Base-by-base conservation (phyloP, 1,139 yeast genomes). In the Yamadazyma pseudoaaseri region DNA sequence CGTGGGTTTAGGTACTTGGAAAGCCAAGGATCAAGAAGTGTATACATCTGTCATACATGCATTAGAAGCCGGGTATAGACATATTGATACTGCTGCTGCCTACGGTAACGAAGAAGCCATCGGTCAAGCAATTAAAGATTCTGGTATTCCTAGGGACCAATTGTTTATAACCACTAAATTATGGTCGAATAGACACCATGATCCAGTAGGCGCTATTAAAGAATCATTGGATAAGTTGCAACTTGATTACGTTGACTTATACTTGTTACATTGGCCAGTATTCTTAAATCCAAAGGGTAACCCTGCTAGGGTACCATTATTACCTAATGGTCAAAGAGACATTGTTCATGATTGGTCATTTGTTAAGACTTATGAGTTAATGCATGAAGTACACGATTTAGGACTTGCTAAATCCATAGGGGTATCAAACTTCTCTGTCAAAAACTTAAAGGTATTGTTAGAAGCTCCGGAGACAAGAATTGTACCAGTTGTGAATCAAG, bases 401-500 rank as follows among this genome's bases (percentile, higher is more conserved):
- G 51, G 51, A 5, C 49, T 47, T 30, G 49, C 66, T 34, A 57
- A 52, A 36, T 56, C 69, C 6, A 74, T 81, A 34, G 89, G 89
- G 15, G 86, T 82, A 11, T 80, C 86, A 1, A 81, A 80, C 49
- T 81, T 73, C 49, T 86, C 86, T 20, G 52, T 54, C 11, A 65
- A 65, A 20, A 86, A 81, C 48, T 49, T 82, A 9, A 61, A 76
- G 41, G 82, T 81, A 52, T 59, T 82, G 21, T 55, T 78, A 16
- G 47, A 48, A 4, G 79, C 81, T 76, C 58, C 67, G 0, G 73
- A 65, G 26, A 33, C 34, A 27, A 72, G 61, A 43, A 52, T 70
- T 27, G 67, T 65, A n/a, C 96, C 95, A 16, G 89, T 79, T 21
- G 79, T 66, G 94, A 79, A 82, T 57, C 95, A 85, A 60, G 70